Percentiles rank a stretch among this genome's conserved stretches.
phyloP scores from a whole-genome alignment of 2,329 filamentous ascomycete genomes.

The Fusarium clavum region DNA sequence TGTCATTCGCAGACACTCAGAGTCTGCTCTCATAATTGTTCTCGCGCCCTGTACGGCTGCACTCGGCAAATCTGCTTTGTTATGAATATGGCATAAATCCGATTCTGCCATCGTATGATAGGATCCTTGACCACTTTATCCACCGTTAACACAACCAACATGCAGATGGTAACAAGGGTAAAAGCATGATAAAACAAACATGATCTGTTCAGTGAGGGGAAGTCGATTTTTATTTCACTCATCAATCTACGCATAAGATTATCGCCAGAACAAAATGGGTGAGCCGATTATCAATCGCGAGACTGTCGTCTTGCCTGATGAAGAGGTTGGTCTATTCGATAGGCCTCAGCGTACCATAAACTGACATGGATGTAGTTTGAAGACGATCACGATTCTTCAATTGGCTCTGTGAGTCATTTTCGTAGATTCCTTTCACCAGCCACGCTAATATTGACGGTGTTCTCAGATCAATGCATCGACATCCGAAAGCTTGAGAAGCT shows the following conservation, averaged over 20 bases:
- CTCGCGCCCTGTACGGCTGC: background rate
- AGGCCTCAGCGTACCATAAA: rapidly evolving
- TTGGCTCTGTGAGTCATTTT: background rate
- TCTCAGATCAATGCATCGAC: slow-evolving; percentile 22
- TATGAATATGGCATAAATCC: background rate
- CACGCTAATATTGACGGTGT: background rate
- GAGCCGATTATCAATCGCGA: slow-evolving; percentile 9
- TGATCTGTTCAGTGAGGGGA: slow-evolving; percentile 3
- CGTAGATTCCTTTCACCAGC: rapidly evolving
- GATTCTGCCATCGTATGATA: slow-evolving; percentile 5
- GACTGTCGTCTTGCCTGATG: slow-evolving; percentile 10
- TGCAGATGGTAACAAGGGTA: slow-evolving; percentile 7
- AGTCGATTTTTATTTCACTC: background rate
- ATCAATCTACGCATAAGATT: background rate
- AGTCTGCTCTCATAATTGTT: background rate
- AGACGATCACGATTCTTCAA: background rate
- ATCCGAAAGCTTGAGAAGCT: slow-evolving; percentile 30
- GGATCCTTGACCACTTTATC: background rate
- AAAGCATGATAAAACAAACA: background rate
- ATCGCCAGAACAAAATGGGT: background rate
- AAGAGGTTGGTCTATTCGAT: slow-evolving; percentile 1
- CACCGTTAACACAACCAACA: slow-evolving; percentile 11
- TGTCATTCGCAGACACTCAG: background rate
- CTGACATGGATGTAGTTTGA: background rate
- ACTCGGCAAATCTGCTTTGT: background rate